phyloP scores from a whole-genome alignment of 805 yeast genomes.

The Candida insectalens region DNA sequence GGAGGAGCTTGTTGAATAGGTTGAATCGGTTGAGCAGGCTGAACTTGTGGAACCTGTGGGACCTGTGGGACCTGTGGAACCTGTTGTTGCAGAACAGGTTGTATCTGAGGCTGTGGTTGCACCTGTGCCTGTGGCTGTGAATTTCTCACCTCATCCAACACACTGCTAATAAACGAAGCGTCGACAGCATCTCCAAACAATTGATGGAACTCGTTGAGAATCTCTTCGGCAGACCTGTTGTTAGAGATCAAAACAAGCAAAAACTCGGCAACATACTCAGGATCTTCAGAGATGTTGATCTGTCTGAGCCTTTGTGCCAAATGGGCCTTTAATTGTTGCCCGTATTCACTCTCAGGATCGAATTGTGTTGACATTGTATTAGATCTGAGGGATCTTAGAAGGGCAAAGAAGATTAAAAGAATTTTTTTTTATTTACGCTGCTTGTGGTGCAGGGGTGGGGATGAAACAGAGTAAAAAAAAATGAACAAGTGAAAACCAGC shows the following conservation, averaged over 20 bases:
- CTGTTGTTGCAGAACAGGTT: constrained; percentile 7
- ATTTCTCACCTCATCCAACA: constrained; percentile 44
- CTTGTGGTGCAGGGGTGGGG: no score
- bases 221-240: constrained; percentile 51
- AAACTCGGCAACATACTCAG: constrained; percentile 61
- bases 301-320: constrained; percentile 31
- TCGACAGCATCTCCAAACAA: constrained; percentile 56
- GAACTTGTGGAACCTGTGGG: constrained; percentile 7
- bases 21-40: constrained; percentile 5
- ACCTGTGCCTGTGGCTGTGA: constrained; percentile 9
- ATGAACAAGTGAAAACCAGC: no score
- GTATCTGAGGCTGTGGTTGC: constrained; percentile 4
- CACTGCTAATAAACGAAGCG: constrained; percentile 42
- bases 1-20: constrained; percentile 3
- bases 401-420: not conserved
- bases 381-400: not conserved
- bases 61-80: constrained; percentile 6
- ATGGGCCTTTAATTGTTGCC: constrained; percentile 32
- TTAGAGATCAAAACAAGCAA: constrained; percentile 63
- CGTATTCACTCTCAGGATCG: constrained; percentile 24
- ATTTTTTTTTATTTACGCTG: no score
- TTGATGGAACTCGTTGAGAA: constrained; percentile 48
- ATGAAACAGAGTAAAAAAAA: no score
- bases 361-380: constrained; percentile 6
- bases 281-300: constrained; percentile 38